Conservation (phyloP, 2,329 filamentous ascomycete species). For the Mariannaea elegans region DNA sequence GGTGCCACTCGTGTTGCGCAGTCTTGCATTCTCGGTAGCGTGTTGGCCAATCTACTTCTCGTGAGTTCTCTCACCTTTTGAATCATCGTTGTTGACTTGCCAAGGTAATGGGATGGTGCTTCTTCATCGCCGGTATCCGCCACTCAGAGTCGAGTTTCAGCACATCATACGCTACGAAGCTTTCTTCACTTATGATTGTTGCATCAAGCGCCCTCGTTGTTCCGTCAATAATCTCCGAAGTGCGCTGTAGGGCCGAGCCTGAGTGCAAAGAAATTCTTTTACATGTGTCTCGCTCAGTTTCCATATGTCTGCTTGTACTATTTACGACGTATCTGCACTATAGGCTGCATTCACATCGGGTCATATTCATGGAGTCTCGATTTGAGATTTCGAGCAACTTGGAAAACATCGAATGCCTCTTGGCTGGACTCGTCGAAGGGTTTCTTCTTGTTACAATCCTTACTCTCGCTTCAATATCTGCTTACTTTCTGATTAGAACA, state of each 20-base stretch:
- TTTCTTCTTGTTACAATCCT: neutral
- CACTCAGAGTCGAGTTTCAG: slow-evolving; percentile 1
- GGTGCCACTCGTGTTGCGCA: neutral
- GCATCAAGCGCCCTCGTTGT: neutral
- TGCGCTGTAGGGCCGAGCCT: neutral
- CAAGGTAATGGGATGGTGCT: slow-evolving; percentile 5
- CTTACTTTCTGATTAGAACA: neutral
- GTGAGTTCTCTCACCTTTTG: neutral
- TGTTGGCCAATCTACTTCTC: slow-evolving; percentile 6
- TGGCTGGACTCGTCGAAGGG: neutral
- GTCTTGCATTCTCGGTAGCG: neutral
- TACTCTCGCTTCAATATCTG: neutral
- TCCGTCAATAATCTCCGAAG: neutral
- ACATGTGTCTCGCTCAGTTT: neutral
- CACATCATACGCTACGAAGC: neutral
- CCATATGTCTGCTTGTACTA: slow-evolving; percentile 1
- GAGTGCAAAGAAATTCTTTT: neutral
- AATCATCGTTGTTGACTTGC: neutral
- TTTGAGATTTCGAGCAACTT: neutral
- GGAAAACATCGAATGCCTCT: neutral
- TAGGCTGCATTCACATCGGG: neutral
- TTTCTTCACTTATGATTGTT: slow-evolving; percentile 1
- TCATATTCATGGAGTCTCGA: neutral
- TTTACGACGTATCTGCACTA: slow-evolving; percentile 1
- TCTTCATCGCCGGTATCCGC: neutral